These are phyloP conservation scores for Penstemon newberryi DNA, from an alignment of 257 asterid species.

Conservation along the genomic window DNA sequence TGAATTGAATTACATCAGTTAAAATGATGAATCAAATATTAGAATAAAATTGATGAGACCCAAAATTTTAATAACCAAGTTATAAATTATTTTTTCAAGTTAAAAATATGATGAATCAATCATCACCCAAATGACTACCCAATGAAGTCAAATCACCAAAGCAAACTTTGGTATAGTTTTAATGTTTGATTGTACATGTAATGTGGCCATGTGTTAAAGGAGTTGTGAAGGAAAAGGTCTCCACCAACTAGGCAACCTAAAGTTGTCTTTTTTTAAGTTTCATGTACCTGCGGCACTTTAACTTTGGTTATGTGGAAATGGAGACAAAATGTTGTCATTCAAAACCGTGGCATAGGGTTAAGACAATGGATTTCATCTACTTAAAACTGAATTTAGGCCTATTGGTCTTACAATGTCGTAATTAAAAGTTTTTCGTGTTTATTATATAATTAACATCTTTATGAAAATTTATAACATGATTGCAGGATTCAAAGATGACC, in stretches of 20 bases:
- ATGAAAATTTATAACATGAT: too few species aligned
- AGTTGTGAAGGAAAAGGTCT: background rate
- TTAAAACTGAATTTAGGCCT: background rate
- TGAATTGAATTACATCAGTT: background rate
- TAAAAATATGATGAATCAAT: background rate
- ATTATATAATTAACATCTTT: too few species aligned
- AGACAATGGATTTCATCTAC: slow-evolving; percentile 12
- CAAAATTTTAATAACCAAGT: too few species aligned
- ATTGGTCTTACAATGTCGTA: slow-evolving; percentile 35
- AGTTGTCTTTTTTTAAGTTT: background rate
- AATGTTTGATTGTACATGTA: background rate
- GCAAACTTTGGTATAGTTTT: background rate
- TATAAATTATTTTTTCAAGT: background rate
- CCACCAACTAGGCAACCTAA: background rate
- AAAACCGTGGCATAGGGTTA: background rate
- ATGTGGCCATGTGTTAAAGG: background rate
- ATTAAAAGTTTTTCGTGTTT: too few species aligned
- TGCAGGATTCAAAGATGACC: too few species aligned
- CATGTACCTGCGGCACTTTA: background rate
- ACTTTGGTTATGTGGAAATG: slow-evolving; percentile 30
- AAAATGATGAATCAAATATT: background rate
- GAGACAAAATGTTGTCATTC: slow-evolving; percentile 45
- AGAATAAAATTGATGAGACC: background rate
- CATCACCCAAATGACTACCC: background rate
- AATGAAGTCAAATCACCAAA: background rate